These are phyloP conservation scores for Dissophora ornata DNA, from an alignment of 192 early-diverging fungal genomes.

Conservation along the genomic window DNA sequence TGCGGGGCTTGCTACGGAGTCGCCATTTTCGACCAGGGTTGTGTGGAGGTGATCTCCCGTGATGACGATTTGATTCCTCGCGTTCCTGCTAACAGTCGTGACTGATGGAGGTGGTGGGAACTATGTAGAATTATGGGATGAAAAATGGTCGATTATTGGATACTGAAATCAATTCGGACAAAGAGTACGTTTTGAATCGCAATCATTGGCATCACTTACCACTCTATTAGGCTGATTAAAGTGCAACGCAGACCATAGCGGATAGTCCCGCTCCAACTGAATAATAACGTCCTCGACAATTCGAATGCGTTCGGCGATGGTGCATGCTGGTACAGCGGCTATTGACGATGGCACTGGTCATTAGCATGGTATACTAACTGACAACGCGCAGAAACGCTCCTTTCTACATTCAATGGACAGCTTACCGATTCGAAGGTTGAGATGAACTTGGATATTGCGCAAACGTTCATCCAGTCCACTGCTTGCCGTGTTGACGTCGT, in stretches of 20 bases:
- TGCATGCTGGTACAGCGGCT: conserved; percentile 51
- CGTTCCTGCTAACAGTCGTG: conserved; percentile 43
- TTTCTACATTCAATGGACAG: too few species aligned
- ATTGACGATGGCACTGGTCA: not conserved
- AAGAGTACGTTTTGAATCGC: too few species aligned
- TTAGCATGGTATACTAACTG: too few species aligned
- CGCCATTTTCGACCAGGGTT: conserved; percentile 40
- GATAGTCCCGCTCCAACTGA: conserved; percentile 78
- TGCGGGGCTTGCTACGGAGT: conserved; percentile 7
- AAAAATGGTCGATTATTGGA: too few species aligned
- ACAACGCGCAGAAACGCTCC: too few species aligned
- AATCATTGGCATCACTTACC: too few species aligned
- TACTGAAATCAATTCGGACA: too few species aligned
- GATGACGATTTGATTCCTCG: conserved; percentile 51
- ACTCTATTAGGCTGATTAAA: conserved; percentile 80
- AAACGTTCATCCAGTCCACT: conserved; percentile 71
- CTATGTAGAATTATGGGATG: conserved; percentile 15
- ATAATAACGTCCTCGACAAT: conserved; percentile 84
- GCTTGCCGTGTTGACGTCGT: conserved; percentile 41
- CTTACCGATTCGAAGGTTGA: conserved; percentile 75
- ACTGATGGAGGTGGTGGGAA: conserved; percentile 43
- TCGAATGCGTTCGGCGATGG: conserved; percentile 68
- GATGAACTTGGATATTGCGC: conserved; percentile 77
- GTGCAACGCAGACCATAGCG: conserved; percentile 81
- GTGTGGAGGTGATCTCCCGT: conserved; percentile 46